Evolutionary conservation across 345 rosid genomes (phyloP), one percentile per base, ranked within the genome.

Genomic region (Murraya paniculata): DNA sequence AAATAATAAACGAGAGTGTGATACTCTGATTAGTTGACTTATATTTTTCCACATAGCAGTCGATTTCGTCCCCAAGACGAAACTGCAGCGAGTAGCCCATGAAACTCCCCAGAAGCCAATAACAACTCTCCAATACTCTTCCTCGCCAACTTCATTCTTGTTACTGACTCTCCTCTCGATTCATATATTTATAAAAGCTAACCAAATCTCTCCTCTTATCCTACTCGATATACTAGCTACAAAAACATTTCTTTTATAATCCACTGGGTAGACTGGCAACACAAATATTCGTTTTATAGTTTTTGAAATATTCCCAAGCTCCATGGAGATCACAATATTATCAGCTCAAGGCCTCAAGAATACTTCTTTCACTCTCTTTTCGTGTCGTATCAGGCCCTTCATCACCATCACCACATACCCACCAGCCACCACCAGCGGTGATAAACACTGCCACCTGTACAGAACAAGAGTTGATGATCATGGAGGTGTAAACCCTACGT

Each of bases 321-420:
- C 57, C 7, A 80, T 86, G 90, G 87, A 84, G 79, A 75, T 89
- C 70, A 87, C 81, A 5, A 73, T 86, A 31, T 28, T 89, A 71
- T 87, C 90, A 67, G 86, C 89, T 1, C 76, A 84, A 64, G 88
- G 87, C 22, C 85, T 87, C 24, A 82, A 82, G 75, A 72, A 65
- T 25, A 60, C 58, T 60, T 73, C 90, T 50, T 65, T 82, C 11
- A 2, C 30, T 66, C 56, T 66, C 76, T 81, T 78, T 55, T 35
- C 84, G 9, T 57, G 59, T 24, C 88, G 82, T 35, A 76, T 79
- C 39, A 74, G 86, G 28, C 86, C 87, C 4, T 82, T 83, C 81
- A 58, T 85, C 74, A 60, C 85, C 82, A 36, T 85, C 79, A 71
- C 83, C 58, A 31, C 81, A 13, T 64, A 67, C 76, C 80, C 84